Evolutionary conservation across 345 rosid species (phyloP).

Genomic region (Eucalyptus brandiana): DNA sequence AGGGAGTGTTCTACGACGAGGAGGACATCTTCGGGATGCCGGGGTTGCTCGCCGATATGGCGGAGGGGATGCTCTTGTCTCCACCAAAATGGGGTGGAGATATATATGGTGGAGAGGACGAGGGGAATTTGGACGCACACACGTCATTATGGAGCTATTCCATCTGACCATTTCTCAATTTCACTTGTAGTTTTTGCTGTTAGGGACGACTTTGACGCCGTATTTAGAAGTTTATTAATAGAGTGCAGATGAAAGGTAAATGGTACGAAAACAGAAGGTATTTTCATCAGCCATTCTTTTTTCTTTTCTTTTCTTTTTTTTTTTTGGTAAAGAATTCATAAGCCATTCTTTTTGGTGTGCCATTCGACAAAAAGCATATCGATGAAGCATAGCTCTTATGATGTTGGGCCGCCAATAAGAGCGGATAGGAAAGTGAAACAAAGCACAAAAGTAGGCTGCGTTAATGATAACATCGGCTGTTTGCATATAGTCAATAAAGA

Average conservation of each 20-base stretch:
- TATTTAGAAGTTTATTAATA: not conserved
- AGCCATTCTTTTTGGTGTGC: too few species aligned
- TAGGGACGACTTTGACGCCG: not conserved
- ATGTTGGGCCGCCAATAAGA: not conserved
- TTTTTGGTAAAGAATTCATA: too few species aligned
- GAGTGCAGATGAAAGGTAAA: not conserved
- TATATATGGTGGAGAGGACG: conserved; percentile 3
- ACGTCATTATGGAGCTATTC: conserved; percentile 49
- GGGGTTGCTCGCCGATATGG: conserved; percentile 50
- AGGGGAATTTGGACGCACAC: conserved; percentile 16
- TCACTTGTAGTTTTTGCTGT: not conserved
- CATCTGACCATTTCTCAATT: not conserved
- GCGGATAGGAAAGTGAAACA: not conserved
- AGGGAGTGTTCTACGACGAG: conserved; percentile 31
- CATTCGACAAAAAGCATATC: too few species aligned
- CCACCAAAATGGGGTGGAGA: conserved; percentile 33
- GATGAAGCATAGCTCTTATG: too few species aligned
- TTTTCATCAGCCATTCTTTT: too few species aligned
- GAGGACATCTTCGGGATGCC: conserved; percentile 61
- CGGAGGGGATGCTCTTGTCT: conserved; percentile 70
- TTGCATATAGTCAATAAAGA: not conserved
- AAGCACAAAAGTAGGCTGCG: not conserved
- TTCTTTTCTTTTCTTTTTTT: not conserved
- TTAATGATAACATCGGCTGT: rapidly evolving
- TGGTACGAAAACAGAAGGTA: not conserved